Base-by-base conservation (phyloP, 345 rosid genomes). In the Ceriops tagal region DNA sequence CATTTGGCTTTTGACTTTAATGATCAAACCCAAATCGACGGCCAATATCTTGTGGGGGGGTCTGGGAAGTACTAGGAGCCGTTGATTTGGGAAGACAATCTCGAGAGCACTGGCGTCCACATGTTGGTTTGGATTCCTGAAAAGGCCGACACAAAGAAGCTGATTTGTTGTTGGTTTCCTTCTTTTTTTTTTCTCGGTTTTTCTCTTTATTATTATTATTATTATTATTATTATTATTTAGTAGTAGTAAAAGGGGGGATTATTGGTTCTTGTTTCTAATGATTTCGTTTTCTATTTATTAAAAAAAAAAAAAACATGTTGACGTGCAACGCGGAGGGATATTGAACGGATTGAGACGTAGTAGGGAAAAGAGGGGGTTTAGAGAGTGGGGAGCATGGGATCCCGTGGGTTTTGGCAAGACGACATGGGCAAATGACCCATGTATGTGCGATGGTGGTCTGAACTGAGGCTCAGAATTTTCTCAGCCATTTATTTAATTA, bases 91-190 rank as follows among this genome's bases (percentile, higher is more conserved):
- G 61, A 20, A 43, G 75, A 77, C 78, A 77, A 74, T 69, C 81
- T 47, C 69, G 67, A 61, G 62, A 28, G 37, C 2, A 69, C 56
- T 8, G 56, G 59, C 59, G 75, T 53, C 72, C 31, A 30, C 62
- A 49, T 73, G 80, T 71, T 73, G 68, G 73, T 47, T 47, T 16
- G 8, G 58, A 34, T 3, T 49, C 67, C 71, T 65, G 70, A 6
- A 71, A 82, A 76, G 71, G 49, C 81, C 79, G 81, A 84, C 84
- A 76, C 27, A 5, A 0, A 43, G 75, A 34, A 61, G 81, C 43
- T 69, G 76, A 24, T n/a, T 35, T 80, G 85, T 75, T 80, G 85
- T 73, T 81, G 78, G 79, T 27, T 43, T 26, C 43, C 16, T 0
- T 15, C 3, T 0, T 11, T 27, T 56, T 31, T 32, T 13, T 43